Conservation (phyloP, 1,284 basidiomycete species). For the Puccinia triticina region DNA sequence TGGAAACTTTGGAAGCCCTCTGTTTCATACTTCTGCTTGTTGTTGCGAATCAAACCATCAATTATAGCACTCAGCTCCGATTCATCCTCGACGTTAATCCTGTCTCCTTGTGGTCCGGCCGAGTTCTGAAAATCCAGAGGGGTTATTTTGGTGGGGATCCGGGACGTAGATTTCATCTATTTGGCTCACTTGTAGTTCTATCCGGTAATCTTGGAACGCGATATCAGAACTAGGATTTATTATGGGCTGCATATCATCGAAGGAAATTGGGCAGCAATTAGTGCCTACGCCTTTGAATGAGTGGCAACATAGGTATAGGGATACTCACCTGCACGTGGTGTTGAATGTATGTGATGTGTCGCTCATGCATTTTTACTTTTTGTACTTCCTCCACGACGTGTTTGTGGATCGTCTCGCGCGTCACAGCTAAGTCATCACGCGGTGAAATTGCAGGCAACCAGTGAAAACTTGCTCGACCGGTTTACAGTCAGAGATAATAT, state of each 20-base stretch:
- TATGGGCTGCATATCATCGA: not conserved
- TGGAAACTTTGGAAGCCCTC: not conserved
- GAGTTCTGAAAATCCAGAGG: not conserved
- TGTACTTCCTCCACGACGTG: constrained; percentile 16
- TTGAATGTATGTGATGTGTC: constrained; percentile 23
- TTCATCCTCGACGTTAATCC: not conserved
- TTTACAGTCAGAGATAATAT: not conserved
- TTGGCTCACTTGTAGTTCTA: constrained; percentile 6
- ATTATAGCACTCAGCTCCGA: constrained; percentile 4
- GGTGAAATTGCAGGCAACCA: not conserved
- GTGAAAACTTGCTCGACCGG: not conserved
- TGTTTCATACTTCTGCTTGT: not conserved
- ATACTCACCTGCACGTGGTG: constrained; percentile 19
- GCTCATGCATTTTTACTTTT: constrained; percentile 27
- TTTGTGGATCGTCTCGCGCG: constrained; percentile 27
- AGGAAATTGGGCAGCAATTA: not conserved
- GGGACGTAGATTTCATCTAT: not conserved
- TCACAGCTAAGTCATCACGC: not conserved
- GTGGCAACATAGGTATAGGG: not conserved
- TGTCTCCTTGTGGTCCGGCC: not conserved
- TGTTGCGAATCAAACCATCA: not conserved
- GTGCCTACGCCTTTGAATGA: too few relatives aligned
- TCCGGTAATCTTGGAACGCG: constrained; percentile 13
- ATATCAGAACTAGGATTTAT: not conserved
- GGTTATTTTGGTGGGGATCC: not conserved